A percentile compares a stretch with the other conserved stretches of the same genome.
These are phyloP conservation scores for Austroboletus niveus DNA, from an alignment of 1,284 basidiomycete genomes.

Conservation along the genomic window DNA sequence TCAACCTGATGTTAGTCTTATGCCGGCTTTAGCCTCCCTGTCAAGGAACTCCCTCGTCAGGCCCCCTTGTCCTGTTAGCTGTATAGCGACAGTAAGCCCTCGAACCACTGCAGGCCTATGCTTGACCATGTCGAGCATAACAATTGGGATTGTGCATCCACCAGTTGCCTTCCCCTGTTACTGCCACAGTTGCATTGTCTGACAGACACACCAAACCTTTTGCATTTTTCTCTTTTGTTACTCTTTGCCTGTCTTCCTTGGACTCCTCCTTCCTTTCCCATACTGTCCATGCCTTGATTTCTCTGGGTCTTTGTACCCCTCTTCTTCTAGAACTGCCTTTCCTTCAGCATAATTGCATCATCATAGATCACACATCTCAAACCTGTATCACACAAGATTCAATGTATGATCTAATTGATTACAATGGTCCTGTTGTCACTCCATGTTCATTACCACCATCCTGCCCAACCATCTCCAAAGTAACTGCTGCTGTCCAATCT, in stretches of 20 bases:
- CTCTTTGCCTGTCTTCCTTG: not conserved
- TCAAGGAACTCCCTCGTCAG: too few species aligned
- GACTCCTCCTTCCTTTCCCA: not conserved
- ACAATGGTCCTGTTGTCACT: too few species aligned
- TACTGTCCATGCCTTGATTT: not conserved
- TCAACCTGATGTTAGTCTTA: too few species aligned
- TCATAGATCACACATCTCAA: not conserved
- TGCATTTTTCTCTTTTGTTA: not conserved
- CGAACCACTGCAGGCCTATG: too few species aligned
- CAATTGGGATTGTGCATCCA: not conserved
- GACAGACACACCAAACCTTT: not conserved
- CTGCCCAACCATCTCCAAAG: too few species aligned
- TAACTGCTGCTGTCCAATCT: too few species aligned
- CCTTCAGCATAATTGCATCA: not conserved
- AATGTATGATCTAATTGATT: too few species aligned
- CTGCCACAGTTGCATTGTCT: not conserved
- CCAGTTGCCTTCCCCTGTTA: not conserved
- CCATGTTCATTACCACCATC: too few species aligned
- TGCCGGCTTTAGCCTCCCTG: too few species aligned
- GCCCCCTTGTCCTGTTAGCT: too few species aligned
- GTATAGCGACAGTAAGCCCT: too few species aligned
- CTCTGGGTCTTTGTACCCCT: not conserved
- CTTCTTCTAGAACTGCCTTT: not conserved
- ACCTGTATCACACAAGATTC: not conserved
- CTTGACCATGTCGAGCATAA: too few species aligned